Evolutionary conservation across 805 yeast genomes (phyloP), one percentile per base, ranked within the genome.

Genomic region (Cyberlindnera misumaiensis): DNA sequence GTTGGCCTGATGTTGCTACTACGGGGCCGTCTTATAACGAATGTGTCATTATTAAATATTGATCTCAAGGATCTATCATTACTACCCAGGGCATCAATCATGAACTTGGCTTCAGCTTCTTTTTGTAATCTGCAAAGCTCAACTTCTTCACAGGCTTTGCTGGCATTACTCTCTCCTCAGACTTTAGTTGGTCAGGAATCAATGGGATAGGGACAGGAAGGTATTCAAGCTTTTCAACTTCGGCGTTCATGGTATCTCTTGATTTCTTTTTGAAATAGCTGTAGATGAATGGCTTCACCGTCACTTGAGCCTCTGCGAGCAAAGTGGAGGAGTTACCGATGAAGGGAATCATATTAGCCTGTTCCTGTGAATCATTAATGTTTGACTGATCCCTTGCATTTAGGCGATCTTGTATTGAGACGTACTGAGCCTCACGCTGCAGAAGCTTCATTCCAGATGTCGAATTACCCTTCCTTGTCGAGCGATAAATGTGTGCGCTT

Each of bases 101-200:
- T 32, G 28, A 28, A 26, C 28, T 12, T 33, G 56, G 51, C 18
- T 59, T 56, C 51, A 60, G 62, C 52, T 74, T 74, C 65, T 74
- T 80, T 58, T 77, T 79, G 56, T 82, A 82, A 51, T 82, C 90
- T 1, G 88, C 88, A 55, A 82, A 75, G 34, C 85, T 78, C 48
- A 82, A 65, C 58, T 81, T 82, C 64, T 77, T 77, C 20, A 69
- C 72, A 11, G 53, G 54, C 20, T 45, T 44, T 8, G 42, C 36
- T 12, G 51, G 44, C 11, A 25, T 11, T 5, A 30, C 17, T 8
- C 32, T 12, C 17, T 25, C 28, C 16, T 18, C 39, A 4, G 20
- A 34, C 16, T 13, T 27, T 3, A 14, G 33, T 10, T 36, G 36
- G 5, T 41, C 50, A 2, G 46, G 42, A 0, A 48, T 12, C 11